These are phyloP conservation scores for Talaromyces sp. DNA, from an alignment of 2,329 filamentous ascomycete species.

Conservation along the genomic window DNA sequence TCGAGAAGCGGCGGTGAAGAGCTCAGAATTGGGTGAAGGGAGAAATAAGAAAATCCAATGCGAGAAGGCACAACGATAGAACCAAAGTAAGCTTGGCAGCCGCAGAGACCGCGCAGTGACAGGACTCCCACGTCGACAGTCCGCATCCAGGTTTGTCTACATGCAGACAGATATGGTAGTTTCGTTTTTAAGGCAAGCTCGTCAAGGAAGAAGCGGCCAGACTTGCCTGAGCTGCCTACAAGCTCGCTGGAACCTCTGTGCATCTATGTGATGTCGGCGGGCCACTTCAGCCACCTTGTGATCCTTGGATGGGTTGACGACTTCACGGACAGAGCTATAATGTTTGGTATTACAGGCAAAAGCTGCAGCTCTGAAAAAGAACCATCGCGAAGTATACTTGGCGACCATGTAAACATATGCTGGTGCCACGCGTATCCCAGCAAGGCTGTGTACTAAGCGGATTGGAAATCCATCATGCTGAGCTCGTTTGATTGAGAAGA, in stretches of 20 bases:
- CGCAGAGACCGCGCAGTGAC: neutral
- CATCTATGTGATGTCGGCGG: conserved; percentile 40
- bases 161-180: conserved; percentile 5
- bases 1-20: neutral
- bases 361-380: conserved; percentile 43
- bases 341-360: conserved; percentile 30
- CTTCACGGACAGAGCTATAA: conserved; percentile 38
- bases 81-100: neutral
- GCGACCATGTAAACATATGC: conserved; percentile 45
- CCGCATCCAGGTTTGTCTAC: neutral
- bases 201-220: conserved; percentile 41
- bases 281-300: conserved; percentile 40
- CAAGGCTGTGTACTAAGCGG: conserved; percentile 29
- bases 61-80: conserved; percentile 5
- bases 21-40: neutral
- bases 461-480: conserved; percentile 40
- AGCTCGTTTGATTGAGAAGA: conserved; percentile 45
- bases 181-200: neutral
- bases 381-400: conserved; percentile 47
- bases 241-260: conserved; percentile 32
- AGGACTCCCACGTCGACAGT: conserved; percentile 9
- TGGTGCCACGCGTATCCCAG: conserved; percentile 23
- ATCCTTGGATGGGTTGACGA: conserved; percentile 47
- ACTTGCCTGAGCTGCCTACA: conserved; percentile 31
- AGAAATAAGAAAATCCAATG: neutral